These are phyloP conservation scores for Terfezia boudieri DNA, from an alignment of 495 filamentous ascomycete species.

Conservation along the genomic window DNA sequence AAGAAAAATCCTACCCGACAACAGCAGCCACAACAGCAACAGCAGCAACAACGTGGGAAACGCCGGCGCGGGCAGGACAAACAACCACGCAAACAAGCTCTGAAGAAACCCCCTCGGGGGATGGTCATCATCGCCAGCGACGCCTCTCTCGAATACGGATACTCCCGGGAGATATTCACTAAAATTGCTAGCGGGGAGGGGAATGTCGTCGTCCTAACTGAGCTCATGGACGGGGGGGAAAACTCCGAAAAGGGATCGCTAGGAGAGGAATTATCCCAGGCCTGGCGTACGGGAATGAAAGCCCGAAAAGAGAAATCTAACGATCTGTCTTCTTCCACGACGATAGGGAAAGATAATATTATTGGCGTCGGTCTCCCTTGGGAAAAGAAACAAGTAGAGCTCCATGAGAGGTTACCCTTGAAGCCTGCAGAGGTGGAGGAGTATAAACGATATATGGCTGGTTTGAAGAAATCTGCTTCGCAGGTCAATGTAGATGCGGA, in stretches of 20 bases:
- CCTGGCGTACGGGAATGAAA: background rate
- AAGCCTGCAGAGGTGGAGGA: background rate
- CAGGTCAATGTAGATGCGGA: too few relatives aligned
- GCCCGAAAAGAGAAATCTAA: constrained; percentile 5
- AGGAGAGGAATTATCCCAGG: constrained; percentile 11
- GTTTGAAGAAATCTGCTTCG: background rate
- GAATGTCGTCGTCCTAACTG: constrained; percentile 71
- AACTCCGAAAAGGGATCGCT: constrained; percentile 11
- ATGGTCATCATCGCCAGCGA: constrained; percentile 85
- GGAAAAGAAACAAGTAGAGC: constrained; percentile 1
- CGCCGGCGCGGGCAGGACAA: background rate
- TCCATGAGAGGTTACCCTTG: background rate
- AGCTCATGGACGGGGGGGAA: constrained; percentile 22
- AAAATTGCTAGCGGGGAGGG: constrained; percentile 46
- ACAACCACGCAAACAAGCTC: background rate
- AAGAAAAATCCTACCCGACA: background rate
- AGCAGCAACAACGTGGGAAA: background rate
- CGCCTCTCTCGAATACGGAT: constrained; percentile 79
- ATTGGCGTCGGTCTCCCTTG: constrained; percentile 4
- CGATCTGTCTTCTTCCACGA: background rate
- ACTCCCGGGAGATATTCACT: constrained; percentile 67
- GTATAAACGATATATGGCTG: background rate
- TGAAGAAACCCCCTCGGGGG: constrained; percentile 12
- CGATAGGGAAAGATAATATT: constrained; percentile 5
- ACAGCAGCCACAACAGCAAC: background rate